Base-by-base conservation (phyloP, 768 basidiomycete species). In the Kwoniella dejecticola region DNA sequence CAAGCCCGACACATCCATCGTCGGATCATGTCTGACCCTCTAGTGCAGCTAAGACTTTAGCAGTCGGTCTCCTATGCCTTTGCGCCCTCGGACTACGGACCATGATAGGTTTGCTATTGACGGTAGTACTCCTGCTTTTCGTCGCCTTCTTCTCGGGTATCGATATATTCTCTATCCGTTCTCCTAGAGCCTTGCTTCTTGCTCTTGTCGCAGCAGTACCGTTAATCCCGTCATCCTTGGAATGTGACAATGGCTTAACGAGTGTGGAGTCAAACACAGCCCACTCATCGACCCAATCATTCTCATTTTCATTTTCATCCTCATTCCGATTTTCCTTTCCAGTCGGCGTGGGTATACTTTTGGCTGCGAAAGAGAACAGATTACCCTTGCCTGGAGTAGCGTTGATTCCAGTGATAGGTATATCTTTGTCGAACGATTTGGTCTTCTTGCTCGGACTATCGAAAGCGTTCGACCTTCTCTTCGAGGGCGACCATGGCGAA, bases 301-400 rank as follows among this genome's bases (percentile, higher is more conserved):
- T 29, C 8, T 36, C 57, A 5, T 49, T 53, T 13, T 31, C 41
- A 23, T 53, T 15, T 33, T 60, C 42, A 29, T 61, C 46, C 59
- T 56, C 53, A 45, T 44, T 19, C 4, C n/a, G 4, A 29, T 5
- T 49, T 38, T 17, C 38, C 33, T 7, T 36, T 29, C 52, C 23
- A 15, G 33, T 29, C 5, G 4, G 17, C 8, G 12, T 36, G 17
- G 27, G n/a, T n/a, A n/a, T n/a, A n/a, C n/a, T n/a, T n/a, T n/a
- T 17, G n/a, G 27, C 40, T 15, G 6, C 6, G 13, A 38, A 42
- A 13, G 53, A 26, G 52, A 74, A 74, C 33, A 74, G 49, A 42
- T 74, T 74, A 29, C 72, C 72, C 26, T 60, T 44, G 12, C 72
- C 72, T 13, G 68, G 70, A 4, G 65, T 66, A 17, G 60, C 47